These are phyloP conservation scores for Lactarius akahatsu DNA, from an alignment of 768 basidiomycete genomes.

Conservation along the genomic window DNA sequence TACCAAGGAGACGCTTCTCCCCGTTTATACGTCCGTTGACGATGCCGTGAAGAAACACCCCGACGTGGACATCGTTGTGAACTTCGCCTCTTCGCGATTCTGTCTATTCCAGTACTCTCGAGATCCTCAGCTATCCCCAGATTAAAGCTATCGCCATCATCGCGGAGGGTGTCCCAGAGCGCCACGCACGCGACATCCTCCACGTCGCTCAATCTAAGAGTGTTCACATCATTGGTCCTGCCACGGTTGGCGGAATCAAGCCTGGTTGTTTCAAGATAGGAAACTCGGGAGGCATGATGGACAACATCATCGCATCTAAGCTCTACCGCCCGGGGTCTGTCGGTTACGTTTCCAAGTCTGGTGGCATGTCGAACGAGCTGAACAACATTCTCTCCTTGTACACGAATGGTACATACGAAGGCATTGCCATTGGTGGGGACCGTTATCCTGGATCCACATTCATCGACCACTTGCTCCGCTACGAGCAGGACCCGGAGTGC, in stretches of 20 bases:
- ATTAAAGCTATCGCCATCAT: constrained; percentile 85
- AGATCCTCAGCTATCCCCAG: constrained; percentile 73
- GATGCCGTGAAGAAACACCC: constrained; percentile 94
- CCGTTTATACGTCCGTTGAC: constrained; percentile 89
- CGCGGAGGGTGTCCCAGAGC: constrained; percentile 98
- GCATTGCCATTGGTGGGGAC: constrained; percentile 99
- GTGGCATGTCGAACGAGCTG: constrained; percentile 99
- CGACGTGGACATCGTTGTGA: constrained; percentile 96
- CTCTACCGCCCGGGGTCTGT: constrained; percentile 97
- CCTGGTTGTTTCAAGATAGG: constrained; percentile 99
- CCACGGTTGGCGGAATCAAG: constrained; percentile 99
- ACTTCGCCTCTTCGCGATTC: constrained; percentile 95
- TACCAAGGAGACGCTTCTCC: constrained; percentile 96
- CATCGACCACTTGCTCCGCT: constrained; percentile 97
- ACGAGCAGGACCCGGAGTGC: constrained; percentile 95
- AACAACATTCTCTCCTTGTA: constrained; percentile 98
- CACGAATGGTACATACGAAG: constrained; percentile 99
- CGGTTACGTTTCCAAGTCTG: constrained; percentile 99
- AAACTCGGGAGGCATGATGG: constrained; percentile 99
- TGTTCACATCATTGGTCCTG: constrained; percentile 93
- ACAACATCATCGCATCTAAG: constrained; percentile 99
- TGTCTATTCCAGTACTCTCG: constrained; percentile 92
- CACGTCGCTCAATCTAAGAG: constrained; percentile 81
- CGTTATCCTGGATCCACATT: constrained; percentile 98
- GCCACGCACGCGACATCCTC: constrained; percentile 95